Conservation (phyloP, 257 asterid species). For the Plantago elongata region DNA sequence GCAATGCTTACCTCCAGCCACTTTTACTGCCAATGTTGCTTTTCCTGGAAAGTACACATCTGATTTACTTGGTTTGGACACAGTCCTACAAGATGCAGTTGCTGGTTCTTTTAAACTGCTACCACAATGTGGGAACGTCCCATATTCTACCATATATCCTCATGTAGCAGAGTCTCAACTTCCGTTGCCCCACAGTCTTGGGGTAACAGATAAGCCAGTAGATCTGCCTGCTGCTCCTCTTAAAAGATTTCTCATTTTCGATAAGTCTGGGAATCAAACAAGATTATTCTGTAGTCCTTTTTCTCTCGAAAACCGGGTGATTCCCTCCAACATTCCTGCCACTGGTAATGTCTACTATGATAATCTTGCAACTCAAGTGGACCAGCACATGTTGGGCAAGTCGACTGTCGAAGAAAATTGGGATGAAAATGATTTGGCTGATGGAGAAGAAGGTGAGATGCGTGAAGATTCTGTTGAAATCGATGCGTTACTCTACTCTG, state of each 20-base stretch:
- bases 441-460: constrained; percentile 49
- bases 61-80: constrained; percentile 26
- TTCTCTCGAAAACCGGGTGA: constrained; percentile 26
- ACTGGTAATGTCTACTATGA: constrained; percentile 20
- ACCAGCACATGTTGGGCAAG: constrained; percentile 20
- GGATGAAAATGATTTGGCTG: constrained; percentile 34
- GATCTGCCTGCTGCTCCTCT: constrained; percentile 29
- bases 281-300: constrained; percentile 45
- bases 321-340: constrained; percentile 24
- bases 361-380: constrained; percentile 26
- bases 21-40: constrained; percentile 28
- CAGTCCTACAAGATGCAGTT: constrained; percentile 26
- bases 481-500: constrained; percentile 68
- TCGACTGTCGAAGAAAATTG: constrained; percentile 30
- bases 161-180: constrained; percentile 20
- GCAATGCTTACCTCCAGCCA: constrained; percentile 33
- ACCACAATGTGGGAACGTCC: constrained; percentile 21
- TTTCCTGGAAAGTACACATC: constrained; percentile 28
- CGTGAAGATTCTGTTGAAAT: constrained; percentile 67
- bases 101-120: constrained; percentile 24
- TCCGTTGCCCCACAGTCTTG: constrained; percentile 22
- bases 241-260: constrained; percentile 61
- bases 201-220: constrained; percentile 27
- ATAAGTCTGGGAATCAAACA: constrained; percentile 55
- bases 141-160: constrained; percentile 25